Conservation (phyloP, 768 basidiomycete species). For the Omphalotus guepiniiformis region DNA sequence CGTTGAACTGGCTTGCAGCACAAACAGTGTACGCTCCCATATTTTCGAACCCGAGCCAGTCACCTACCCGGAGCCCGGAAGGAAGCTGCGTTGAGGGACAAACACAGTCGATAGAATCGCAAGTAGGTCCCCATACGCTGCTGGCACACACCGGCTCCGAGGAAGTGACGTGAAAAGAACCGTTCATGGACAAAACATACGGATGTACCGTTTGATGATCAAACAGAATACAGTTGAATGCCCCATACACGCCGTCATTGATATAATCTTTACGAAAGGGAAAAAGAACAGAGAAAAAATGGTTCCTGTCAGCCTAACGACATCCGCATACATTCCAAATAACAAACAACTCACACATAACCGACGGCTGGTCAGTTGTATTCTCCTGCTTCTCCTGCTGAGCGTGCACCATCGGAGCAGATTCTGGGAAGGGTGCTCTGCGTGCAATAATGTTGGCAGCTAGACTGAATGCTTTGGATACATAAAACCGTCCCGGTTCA, state of each 20-base stretch:
- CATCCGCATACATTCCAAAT: too few relatives aligned
- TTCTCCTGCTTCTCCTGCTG: slow-evolving; percentile 14
- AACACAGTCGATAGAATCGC: slow-evolving; percentile 96
- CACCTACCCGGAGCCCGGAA: slow-evolving; percentile 74
- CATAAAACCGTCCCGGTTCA: slow-evolving; percentile 94
- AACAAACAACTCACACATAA: slow-evolving; percentile 86
- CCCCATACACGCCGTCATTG: slow-evolving; percentile 98
- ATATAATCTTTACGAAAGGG: slow-evolving; percentile 73
- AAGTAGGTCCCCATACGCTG: slow-evolving; percentile 98
- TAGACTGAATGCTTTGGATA: slow-evolving; percentile 87
- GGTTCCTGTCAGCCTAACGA: too few relatives aligned
- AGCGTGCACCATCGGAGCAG: slow-evolving; percentile 22
- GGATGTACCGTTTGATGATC: slow-evolving; percentile 95
- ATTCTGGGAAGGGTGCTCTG: slow-evolving; percentile 50
- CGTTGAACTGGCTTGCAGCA: slow-evolving; percentile 95
- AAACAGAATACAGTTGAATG: slow-evolving; percentile 96
- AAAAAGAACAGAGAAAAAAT: slow-evolving; percentile 24
- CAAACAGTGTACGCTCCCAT: slow-evolving; percentile 99
- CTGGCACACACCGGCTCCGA: slow-evolving; percentile 42
- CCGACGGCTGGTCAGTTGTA: slow-evolving; percentile 36
- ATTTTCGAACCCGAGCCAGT: slow-evolving; percentile 96
- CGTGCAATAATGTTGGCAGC: slow-evolving; percentile 93
- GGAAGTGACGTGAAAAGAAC: slow-evolving; percentile 55
- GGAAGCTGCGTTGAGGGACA: slow-evolving; percentile 61
- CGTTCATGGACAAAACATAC: slow-evolving; percentile 65